These are phyloP conservation scores for Hemerocallis citrina DNA, from an alignment of 106 monocot species.

Conservation along the genomic window DNA sequence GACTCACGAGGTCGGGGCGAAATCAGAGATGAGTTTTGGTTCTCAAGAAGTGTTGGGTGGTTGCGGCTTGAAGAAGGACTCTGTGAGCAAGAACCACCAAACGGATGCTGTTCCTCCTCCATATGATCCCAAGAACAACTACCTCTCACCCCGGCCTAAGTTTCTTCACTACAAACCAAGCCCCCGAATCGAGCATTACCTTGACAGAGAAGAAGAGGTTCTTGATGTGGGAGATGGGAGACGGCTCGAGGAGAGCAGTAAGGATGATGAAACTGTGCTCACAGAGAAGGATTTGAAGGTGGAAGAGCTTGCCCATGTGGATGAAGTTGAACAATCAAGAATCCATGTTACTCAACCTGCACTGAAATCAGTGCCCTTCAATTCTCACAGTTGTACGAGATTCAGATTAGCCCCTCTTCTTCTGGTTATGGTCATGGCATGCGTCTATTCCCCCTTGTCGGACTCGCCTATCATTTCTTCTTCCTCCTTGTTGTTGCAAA, in stretches of 20 bases:
- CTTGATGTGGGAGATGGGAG: slow-evolving; percentile 8
- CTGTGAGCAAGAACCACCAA: too few relatives aligned
- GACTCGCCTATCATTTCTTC: slow-evolving; percentile 30
- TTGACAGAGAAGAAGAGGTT: slow-evolving; percentile 7
- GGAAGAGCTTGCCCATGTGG: slow-evolving; percentile 7
- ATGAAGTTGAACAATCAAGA: too few relatives aligned
- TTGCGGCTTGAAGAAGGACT: slow-evolving; percentile 1
- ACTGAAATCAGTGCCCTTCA: neutral
- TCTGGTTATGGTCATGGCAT: slow-evolving; percentile 29
- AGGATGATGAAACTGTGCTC: neutral
- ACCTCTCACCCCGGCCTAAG: slow-evolving; percentile 80
- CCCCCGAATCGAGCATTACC: slow-evolving; percentile 29
- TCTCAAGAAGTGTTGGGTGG: neutral
- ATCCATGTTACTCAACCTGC: too few relatives aligned
- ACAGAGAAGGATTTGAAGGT: slow-evolving; percentile 1
- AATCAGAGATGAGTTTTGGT: slow-evolving; percentile 8
- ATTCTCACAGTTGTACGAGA: neutral
- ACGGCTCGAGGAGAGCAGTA: slow-evolving; percentile 40
- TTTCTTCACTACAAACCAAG: slow-evolving; percentile 76
- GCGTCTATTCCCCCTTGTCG: slow-evolving; percentile 17
- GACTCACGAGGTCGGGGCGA: neutral
- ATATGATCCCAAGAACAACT: slow-evolving; percentile 83
- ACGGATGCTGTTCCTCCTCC: slow-evolving; percentile 51
- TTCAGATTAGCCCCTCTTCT: slow-evolving; percentile 24
- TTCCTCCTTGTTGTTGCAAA: slow-evolving; percentile 13